Evolutionary conservation across 129 eudicot species (phyloP), one percentile per base, ranked within the genome.

Genomic region (Lactuca sativa): DNA sequence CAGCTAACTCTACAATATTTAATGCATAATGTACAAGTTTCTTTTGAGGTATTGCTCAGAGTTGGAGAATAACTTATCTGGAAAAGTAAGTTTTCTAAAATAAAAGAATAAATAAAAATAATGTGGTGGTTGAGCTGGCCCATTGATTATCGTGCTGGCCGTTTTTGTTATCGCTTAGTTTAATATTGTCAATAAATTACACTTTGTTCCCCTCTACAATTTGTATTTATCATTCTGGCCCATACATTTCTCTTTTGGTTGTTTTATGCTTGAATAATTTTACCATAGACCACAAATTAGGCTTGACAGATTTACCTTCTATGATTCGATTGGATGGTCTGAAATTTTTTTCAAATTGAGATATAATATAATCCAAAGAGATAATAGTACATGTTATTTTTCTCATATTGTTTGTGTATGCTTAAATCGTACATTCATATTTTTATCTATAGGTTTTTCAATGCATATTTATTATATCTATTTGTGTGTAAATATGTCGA

Each of bases 91-190:
- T 60, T 33, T 7, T 7, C 25, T 60, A 60, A 60, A 60, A 34
- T 59, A 34, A 59, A 59, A 14, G 9, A 17, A 59, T 13, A 33
- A 8, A 33, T 34, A 59, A 59, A 59, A 59, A 59, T 59, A 59
- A 31, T 34, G 66, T n/a, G 66, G 66, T 60, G 66, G 66, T 60
- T 60, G 66, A 60, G 66, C 48, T 60, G 66, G 66, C 66, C 48
- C 66, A 60, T 60, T 47, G 52, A 12, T 47, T 47, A 47, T 47
- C 52, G 66, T 60, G 66, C 66, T 60, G 66, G 66, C 66, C 30
- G 48, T n/a, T 36, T 60, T 36, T 34, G 48, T 36, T 60, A 33
- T 60, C 66, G 66, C 41, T 60, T 34, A 60, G 34, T 60, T 60
- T 36, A 60, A 60, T 60, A 60, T 36, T 60, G 66, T 60, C 18